These are phyloP conservation scores for Ustilago shanxiensis DNA, from an alignment of 1,284 basidiomycete species.

Conservation along the genomic window DNA sequence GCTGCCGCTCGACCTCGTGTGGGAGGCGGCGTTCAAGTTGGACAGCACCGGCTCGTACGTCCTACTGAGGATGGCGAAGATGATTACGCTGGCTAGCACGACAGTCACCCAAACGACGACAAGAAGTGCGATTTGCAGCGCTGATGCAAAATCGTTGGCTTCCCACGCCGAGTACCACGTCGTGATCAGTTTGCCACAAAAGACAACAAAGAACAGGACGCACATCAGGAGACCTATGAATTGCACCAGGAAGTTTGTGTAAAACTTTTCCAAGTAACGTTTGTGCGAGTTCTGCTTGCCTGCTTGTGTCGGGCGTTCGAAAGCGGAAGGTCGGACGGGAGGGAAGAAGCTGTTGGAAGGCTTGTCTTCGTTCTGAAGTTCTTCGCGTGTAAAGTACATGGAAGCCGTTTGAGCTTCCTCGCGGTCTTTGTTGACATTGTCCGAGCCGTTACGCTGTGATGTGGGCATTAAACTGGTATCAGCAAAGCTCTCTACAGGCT, in stretches of 20 bases:
- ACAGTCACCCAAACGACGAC: constrained; percentile 32
- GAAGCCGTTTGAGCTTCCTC: constrained; percentile 19
- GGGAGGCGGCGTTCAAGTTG: constrained; percentile 10
- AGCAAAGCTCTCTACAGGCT: neutral
- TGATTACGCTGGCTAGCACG: constrained; percentile 25
- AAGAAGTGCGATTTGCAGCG: constrained; percentile 20
- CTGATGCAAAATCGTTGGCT: constrained; percentile 15
- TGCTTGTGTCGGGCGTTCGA: constrained; percentile 19
- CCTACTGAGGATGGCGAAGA: constrained; percentile 35
- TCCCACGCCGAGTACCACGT: constrained; percentile 42
- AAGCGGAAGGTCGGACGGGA: constrained; percentile 26
- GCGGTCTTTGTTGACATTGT: neutral
- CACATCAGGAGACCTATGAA: constrained; percentile 23
- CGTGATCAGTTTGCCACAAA: constrained; percentile 29
- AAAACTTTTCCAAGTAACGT: constrained; percentile 40
- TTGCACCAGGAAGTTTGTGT: constrained; percentile 37
- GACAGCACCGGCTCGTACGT: constrained; percentile 44
- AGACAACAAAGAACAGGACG: constrained; percentile 32
- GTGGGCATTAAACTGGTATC: neutral
- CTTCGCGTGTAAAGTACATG: constrained; percentile 30
- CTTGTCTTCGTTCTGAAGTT: constrained; percentile 27
- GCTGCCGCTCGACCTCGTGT: constrained; percentile 12
- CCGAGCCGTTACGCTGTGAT: neutral
- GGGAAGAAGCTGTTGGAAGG: constrained; percentile 41
- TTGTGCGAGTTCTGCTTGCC: constrained; percentile 27